Evolutionary conservation across 768 basidiomycete genomes (phyloP).

Genomic region (Collybia mongolica): DNA sequence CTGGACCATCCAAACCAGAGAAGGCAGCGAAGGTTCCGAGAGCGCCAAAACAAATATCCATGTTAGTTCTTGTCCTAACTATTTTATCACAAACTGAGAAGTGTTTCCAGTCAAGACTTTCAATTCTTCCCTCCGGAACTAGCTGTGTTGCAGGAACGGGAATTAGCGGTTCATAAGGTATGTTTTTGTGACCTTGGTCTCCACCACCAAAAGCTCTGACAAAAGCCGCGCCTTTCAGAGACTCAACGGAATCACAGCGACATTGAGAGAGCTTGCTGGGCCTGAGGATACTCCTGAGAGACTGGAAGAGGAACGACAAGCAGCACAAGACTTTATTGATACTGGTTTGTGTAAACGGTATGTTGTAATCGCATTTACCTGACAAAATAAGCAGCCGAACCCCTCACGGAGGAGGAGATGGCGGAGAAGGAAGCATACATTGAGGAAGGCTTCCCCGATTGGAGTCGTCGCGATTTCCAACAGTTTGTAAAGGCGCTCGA

Average conservation of each 20-base stretch:
- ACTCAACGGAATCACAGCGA: constrained; percentile 64
- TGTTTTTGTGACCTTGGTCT: constrained; percentile 3
- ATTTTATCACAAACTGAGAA: constrained; percentile 4
- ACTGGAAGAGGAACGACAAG: constrained; percentile 75
- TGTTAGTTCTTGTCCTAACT: constrained; percentile 46
- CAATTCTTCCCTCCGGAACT: constrained; percentile 92
- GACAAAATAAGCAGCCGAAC: constrained; percentile 58
- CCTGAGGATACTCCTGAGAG: constrained; percentile 81
- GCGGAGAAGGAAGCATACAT: constrained; percentile 77
- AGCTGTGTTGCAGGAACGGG: constrained; percentile 81
- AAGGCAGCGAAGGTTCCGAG: constrained; percentile 83
- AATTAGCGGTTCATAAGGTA: constrained; percentile 80
- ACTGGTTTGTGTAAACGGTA: constrained; percentile 46
- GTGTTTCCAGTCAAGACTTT: constrained; percentile 77
- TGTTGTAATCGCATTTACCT: background rate
- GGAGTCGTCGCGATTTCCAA: constrained; percentile 94
- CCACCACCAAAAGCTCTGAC: background rate
- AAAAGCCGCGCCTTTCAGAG: constrained; percentile 34
- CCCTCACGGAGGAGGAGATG: constrained; percentile 86
- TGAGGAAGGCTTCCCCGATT: constrained; percentile 80
- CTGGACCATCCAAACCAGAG: constrained; percentile 72
- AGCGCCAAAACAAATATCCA: constrained; percentile 83
- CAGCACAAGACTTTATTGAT: constrained; percentile 87
- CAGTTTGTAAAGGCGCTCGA: constrained; percentile 74
- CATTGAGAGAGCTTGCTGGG: constrained; percentile 61